These are phyloP conservation scores for Phytophthora pinifolia DNA, from an alignment of 352 stramenopile genomes.

Conservation along the genomic window DNA sequence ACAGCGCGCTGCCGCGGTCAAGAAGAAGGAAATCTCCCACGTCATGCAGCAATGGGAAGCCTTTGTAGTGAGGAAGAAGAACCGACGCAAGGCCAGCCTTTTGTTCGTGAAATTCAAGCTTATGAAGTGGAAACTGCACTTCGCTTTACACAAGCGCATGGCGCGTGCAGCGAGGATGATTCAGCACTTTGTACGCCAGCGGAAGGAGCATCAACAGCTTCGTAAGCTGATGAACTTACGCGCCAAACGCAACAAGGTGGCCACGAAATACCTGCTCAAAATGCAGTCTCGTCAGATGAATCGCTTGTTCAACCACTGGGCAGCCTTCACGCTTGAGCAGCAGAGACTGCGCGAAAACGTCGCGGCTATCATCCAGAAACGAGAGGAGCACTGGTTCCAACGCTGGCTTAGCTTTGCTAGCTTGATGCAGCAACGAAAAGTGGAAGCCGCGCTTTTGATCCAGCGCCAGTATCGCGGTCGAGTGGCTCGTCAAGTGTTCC, in stretches of 20 bases:
- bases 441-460: conserved; percentile 41
- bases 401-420: conserved; percentile 44
- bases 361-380: conserved; percentile 39
- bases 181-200: conserved; percentile 32
- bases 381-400: conserved; percentile 45
- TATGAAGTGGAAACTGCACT: conserved; percentile 53
- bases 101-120: conserved; percentile 72
- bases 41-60: conserved; percentile 40
- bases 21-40: conserved; percentile 20
- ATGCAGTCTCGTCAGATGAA: conserved; percentile 46
- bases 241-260: conserved; percentile 51
- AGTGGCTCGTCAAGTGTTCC: conserved; percentile 49
- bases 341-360: conserved; percentile 51
- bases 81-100: conserved; percentile 43
- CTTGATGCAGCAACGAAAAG: conserved; percentile 27
- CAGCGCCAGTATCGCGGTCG: conserved; percentile 65
- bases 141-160: conserved; percentile 28
- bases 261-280: conserved; percentile 56
- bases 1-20: conserved; percentile 33
- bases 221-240: conserved; percentile 43
- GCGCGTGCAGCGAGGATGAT: conserved; percentile 34
- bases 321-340: conserved; percentile 32
- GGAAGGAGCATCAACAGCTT: conserved; percentile 25
- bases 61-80: conserved; percentile 39
- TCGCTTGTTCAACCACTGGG: conserved; percentile 63